Conservation (phyloP, 495 filamentous ascomycete genomes). For the Talaromyces wortmannii region DNA sequence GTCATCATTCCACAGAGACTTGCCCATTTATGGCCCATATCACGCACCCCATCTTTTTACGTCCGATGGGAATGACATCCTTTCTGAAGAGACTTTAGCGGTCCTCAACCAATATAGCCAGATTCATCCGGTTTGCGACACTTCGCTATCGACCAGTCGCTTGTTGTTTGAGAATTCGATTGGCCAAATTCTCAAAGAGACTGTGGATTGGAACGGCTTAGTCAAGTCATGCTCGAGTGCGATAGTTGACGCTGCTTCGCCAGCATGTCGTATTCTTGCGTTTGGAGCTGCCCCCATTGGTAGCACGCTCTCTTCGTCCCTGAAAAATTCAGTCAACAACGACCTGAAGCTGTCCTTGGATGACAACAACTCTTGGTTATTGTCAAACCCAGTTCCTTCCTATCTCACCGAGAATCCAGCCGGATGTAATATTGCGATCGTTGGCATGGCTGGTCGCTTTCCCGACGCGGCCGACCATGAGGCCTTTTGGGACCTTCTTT, state of each 20-base stretch:
- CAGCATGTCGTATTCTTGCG: not conserved
- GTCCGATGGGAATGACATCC: constrained; percentile 52
- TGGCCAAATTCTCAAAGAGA: not conserved
- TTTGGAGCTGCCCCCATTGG: not conserved
- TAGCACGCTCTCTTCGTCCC: not conserved
- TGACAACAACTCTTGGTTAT: constrained; percentile 2
- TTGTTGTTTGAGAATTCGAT: not conserved
- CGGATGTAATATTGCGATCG: constrained; percentile 53
- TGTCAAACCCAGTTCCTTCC: not conserved
- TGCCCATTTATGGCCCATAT: constrained; percentile 73
- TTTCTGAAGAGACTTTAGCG: not conserved
- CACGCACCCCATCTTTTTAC: constrained; percentile 69
- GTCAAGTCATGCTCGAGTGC: not conserved
- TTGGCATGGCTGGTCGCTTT: constrained; percentile 71
- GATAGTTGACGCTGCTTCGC: not conserved
- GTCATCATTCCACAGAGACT: constrained; percentile 23
- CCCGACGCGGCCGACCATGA: constrained; percentile 60
- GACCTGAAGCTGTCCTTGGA: not conserved
- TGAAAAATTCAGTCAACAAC: not conserved
- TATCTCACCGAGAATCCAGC: not conserved
- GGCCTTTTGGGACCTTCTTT: constrained; percentile 46
- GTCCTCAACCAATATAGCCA: not conserved
- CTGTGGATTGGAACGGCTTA: not conserved
- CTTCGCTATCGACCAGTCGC: not conserved
- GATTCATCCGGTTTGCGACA: not conserved